These are phyloP conservation scores for Nannochloropsis salina DNA, from an alignment of 108 stramenopile genomes.

Conservation along the genomic window DNA sequence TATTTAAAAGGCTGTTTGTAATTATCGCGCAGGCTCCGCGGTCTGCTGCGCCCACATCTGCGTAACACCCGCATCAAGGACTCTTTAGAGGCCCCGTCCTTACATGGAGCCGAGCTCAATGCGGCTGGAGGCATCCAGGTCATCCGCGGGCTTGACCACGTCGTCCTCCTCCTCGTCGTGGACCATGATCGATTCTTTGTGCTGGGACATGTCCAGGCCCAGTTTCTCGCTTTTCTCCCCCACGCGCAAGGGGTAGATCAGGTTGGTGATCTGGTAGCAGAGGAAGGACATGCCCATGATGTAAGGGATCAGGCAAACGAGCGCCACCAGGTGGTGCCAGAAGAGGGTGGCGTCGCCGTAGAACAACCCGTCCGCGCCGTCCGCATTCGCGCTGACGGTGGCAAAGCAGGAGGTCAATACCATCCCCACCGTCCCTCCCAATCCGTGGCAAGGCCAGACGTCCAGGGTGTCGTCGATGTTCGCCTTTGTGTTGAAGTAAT, in stretches of 20 bases:
- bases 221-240: background rate
- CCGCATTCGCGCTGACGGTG: background rate
- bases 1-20: no score
- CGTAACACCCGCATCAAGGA: slow-evolving; percentile 20
- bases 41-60: background rate
- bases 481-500: background rate
- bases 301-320: slow-evolving; percentile 12
- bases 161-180: background rate
- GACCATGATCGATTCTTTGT: background rate
- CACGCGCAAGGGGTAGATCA: background rate
- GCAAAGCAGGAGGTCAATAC: background rate
- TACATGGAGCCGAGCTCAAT: slow-evolving; percentile 14
- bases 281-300: background rate
- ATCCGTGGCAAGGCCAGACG: background rate
- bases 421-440: background rate
- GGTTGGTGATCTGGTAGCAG: background rate
- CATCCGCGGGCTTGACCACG: background rate
- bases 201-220: slow-evolving; percentile 13
- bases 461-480: background rate
- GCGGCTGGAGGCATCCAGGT: slow-evolving; percentile 9
- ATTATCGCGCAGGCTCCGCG: no score
- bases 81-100: background rate
- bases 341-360: background rate
- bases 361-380: background rate
- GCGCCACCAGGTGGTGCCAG: slow-evolving; percentile 18